Conservation (phyloP, 441 rosid genomes). For the Rhodomyrtus psidioides region DNA sequence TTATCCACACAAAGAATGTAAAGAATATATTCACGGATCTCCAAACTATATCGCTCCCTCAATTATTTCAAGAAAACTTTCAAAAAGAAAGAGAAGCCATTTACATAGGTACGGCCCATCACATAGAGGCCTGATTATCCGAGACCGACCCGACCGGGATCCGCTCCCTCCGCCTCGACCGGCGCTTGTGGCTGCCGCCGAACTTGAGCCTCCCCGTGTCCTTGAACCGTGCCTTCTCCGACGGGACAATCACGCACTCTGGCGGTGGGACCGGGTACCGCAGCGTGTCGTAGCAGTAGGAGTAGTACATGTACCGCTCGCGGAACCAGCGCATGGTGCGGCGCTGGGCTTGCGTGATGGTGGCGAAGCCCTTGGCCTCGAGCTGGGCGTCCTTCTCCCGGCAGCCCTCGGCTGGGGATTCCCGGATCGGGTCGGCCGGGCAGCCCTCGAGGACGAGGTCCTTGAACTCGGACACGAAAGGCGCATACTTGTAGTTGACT, state of each 20-base stretch:
- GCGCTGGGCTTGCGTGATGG: constrained; percentile 26
- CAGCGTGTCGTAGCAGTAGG: constrained; percentile 65
- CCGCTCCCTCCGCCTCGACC: constrained; percentile 12
- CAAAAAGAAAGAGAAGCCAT: neutral
- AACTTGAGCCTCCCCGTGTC: constrained; percentile 72
- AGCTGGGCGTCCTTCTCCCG: constrained; percentile 16
- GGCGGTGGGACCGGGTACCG: constrained; percentile 53
- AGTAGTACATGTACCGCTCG: constrained; percentile 65
- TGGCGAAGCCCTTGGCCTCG: constrained; percentile 23
- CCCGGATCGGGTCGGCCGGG: constrained; percentile 50
- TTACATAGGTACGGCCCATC: neutral
- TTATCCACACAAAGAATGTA: neutral
- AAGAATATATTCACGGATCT: neutral
- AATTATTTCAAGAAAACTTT: neutral
- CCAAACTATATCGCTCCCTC: neutral
- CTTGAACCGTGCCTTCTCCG: constrained; percentile 39
- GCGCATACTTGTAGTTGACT: constrained; percentile 69
- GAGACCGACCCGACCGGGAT: neutral
- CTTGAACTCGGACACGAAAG: constrained; percentile 64
- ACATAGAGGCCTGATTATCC: neutral
- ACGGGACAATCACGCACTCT: constrained; percentile 51
- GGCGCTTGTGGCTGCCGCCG: constrained; percentile 44
- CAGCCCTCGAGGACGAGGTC: constrained; percentile 70
- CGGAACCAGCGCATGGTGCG: constrained; percentile 61
- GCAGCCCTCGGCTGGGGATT: constrained; percentile 23